These are phyloP conservation scores for Stramenopiles sp. DNA, from an alignment of 352 stramenopile species.

Conservation along the genomic window DNA sequence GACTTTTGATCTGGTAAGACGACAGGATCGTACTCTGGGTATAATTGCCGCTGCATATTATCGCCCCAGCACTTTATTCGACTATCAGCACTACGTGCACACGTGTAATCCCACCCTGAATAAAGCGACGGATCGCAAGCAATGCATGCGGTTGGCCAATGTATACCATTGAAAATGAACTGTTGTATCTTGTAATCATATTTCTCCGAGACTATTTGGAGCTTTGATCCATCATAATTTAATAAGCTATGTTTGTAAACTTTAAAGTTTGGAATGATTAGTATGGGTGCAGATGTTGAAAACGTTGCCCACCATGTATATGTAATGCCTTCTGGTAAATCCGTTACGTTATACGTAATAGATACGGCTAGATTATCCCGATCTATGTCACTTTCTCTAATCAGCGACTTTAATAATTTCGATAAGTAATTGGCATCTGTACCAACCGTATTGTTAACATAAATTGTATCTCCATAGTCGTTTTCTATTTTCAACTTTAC, in stretches of 20 bases:
- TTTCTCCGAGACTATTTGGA: too few species aligned
- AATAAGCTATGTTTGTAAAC: too few species aligned
- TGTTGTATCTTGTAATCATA: neutral
- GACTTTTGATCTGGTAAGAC: neutral
- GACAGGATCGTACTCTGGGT: slow-evolving; percentile 16
- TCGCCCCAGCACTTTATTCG: slow-evolving; percentile 34
- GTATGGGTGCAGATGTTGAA: neutral
- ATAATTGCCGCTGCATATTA: slow-evolving; percentile 36
- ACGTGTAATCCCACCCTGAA: neutral
- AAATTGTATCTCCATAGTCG: too few species aligned
- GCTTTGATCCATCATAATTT: too few species aligned
- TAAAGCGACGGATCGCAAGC: neutral
- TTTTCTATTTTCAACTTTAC: neutral
- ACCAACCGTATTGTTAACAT: neutral
- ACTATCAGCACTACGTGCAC: neutral
- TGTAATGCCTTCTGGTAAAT: neutral
- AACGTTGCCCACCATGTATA: neutral
- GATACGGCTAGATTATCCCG: neutral
- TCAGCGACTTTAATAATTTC: neutral
- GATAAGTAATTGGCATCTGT: neutral
- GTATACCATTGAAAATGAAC: neutral
- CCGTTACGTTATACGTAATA: neutral
- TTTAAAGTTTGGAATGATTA: neutral
- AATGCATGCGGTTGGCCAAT: neutral
- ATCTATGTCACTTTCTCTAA: neutral